Evolutionary conservation across 805 yeast species (phyloP).

Genomic region (Hanseniaspora valbyensis): DNA sequence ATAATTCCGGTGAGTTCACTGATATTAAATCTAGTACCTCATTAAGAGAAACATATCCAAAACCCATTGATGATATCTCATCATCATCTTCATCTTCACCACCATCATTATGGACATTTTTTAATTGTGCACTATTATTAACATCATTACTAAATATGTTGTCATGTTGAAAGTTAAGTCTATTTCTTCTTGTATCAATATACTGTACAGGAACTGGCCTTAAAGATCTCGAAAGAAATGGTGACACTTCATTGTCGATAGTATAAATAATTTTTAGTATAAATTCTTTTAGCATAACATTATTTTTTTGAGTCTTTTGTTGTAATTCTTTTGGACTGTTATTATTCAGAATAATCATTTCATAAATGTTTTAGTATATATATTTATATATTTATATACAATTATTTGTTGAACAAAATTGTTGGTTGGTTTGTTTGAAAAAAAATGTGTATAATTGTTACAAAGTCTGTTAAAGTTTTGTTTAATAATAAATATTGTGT

Average conservation of each 20-base stretch:
- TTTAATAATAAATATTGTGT: too few species aligned
- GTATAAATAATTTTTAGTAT: slow-evolving; percentile 29
- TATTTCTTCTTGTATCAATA: slow-evolving; percentile 22
- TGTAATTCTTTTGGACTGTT: background rate
- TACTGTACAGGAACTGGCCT: slow-evolving; percentile 23
- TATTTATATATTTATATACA: too few species aligned
- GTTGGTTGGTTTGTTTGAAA: background rate
- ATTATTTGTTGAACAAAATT: background rate
- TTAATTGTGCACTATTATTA: background rate
- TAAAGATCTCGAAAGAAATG: slow-evolving; percentile 27
- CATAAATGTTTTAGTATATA: background rate
- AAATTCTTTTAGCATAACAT: slow-evolving; percentile 17
- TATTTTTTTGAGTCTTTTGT: background rate
- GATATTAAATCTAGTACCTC: slow-evolving; percentile 26
- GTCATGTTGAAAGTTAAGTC: too few species aligned
- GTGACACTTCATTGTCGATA: slow-evolving; percentile 25
- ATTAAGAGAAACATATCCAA: slow-evolving; percentile 26
- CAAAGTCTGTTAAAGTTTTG: too few species aligned
- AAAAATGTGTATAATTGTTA: too few species aligned
- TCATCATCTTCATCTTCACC: background rate
- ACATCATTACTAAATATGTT: too few species aligned
- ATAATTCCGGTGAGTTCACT: slow-evolving; percentile 28
- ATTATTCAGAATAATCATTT: background rate
- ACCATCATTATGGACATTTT: background rate
- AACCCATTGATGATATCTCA: slow-evolving; percentile 16